Percentiles rank a stretch among this genome's conserved stretches.
Evolutionary conservation across 345 rosid species (phyloP).

Genomic region (Salix caprea): DNA sequence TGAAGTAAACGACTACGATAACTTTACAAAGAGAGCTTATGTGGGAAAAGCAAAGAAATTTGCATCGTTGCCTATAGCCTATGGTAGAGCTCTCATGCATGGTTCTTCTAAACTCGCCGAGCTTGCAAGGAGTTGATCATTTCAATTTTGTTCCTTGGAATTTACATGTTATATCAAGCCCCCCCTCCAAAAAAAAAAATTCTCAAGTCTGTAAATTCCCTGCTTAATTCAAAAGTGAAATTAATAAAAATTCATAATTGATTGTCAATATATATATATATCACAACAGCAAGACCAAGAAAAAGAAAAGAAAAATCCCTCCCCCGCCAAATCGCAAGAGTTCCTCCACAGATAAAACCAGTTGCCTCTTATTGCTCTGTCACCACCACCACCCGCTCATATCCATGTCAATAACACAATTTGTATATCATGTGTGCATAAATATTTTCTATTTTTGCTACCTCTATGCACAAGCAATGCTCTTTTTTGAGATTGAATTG

Average conservation of each 20-base stretch:
- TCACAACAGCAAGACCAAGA: background rate
- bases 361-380: background rate
- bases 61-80: conserved; percentile 36
- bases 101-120: conserved; percentile 13
- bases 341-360: background rate
- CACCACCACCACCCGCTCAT: background rate
- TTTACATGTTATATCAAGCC: background rate
- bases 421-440: no score
- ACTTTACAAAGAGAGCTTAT: conserved; percentile 46
- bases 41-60: conserved; percentile 46
- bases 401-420: background rate
- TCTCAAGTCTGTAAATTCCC: background rate
- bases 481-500: background rate
- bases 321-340: background rate
- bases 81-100: conserved; percentile 35
- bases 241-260: background rate
- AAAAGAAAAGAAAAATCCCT: background rate
- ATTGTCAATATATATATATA: background rate
- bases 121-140: background rate
- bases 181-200: background rate
- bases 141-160: background rate
- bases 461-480: no score
- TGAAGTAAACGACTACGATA: conserved; percentile 50
- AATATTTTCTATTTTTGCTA: no score
- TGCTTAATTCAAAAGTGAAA: background rate